phyloP scores from a whole-genome alignment of 202 grass and related monocot species.

The Cymbopogon flexuosus region DNA sequence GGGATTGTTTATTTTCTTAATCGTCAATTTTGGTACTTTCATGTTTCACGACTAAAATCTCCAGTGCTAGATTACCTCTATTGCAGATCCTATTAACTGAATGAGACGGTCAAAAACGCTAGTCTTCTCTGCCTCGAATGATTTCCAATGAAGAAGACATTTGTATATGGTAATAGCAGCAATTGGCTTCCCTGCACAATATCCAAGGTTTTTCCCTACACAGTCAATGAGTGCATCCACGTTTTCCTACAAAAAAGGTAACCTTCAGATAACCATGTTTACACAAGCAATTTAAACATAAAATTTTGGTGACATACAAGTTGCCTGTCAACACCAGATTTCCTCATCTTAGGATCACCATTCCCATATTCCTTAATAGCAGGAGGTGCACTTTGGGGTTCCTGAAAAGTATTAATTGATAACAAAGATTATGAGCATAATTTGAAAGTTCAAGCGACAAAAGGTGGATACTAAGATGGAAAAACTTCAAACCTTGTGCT shows the following conservation, averaged over 20 bases:
- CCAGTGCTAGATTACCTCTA: constrained; percentile 61
- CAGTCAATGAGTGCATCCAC: constrained; percentile 81
- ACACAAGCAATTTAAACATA: constrained; percentile 33
- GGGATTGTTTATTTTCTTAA: neutral
- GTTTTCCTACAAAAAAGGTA: constrained; percentile 68
- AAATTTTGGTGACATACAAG: constrained; percentile 51
- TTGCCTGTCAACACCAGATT: constrained; percentile 66
- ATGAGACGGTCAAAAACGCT: constrained; percentile 98
- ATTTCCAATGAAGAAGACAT: constrained; percentile 98
- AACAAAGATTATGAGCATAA: constrained; percentile 11
- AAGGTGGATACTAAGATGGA: constrained; percentile 8
- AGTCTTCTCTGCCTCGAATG: constrained; percentile 92
- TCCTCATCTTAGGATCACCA: constrained; percentile 59
- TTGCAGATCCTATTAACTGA: constrained; percentile 93
- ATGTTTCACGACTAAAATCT: constrained; percentile 13
- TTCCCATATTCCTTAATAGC: constrained; percentile 66
- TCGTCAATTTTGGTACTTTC: neutral
- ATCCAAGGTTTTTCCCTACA: constrained; percentile 83
- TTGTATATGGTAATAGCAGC: constrained; percentile 96
- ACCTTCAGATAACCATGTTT: constrained; percentile 29
- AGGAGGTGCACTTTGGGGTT: constrained; percentile 88
- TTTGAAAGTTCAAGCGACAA: neutral
- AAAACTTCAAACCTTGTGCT: constrained; percentile 48
- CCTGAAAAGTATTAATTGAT: constrained; percentile 40
- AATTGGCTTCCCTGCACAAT: constrained; percentile 81